A percentile compares a stretch with the other conserved stretches of the same genome.
Evolutionary conservation across 2,329 filamentous ascomycete species (phyloP).

Genomic region (Scedosporium aurantiacum): DNA sequence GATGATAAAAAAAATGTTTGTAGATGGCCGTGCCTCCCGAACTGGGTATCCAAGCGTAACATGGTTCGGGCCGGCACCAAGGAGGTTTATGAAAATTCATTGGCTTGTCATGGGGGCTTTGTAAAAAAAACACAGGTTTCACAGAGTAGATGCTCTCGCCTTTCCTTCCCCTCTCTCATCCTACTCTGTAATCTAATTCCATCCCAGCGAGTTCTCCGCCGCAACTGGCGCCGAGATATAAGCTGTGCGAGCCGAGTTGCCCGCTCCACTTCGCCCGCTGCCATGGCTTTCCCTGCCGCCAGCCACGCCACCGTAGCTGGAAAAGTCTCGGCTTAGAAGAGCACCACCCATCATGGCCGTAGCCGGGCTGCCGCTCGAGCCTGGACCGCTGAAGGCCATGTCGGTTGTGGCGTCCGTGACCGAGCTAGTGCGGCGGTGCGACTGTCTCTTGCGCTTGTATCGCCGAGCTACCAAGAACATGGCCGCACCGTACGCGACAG

Average conservation of each 20-base stretch:
- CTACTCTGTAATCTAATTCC: slow-evolving; percentile 57
- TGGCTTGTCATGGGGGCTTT: background rate
- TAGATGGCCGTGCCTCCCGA: slow-evolving; percentile 2
- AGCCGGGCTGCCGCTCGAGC: slow-evolving; percentile 35
- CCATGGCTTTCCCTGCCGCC: slow-evolving; percentile 48
- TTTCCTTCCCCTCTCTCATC: slow-evolving; percentile 17
- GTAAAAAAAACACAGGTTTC: no score
- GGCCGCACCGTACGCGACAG: slow-evolving; percentile 79
- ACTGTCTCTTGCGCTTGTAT: slow-evolving; percentile 76
- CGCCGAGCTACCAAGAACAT: slow-evolving; percentile 90
- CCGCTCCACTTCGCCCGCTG: slow-evolving; percentile 49
- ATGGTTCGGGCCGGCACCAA: background rate
- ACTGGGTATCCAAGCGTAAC: slow-evolving; percentile 5
- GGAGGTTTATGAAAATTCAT: background rate
- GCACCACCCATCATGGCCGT: slow-evolving; percentile 63
- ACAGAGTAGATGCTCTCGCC: background rate
- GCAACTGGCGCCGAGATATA: slow-evolving; percentile 84
- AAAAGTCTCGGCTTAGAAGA: slow-evolving; percentile 44
- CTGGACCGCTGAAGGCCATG: slow-evolving; percentile 35
- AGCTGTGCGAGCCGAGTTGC: slow-evolving; percentile 43
- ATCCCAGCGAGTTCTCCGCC: slow-evolving; percentile 88
- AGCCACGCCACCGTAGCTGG: slow-evolving; percentile 37
- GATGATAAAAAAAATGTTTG: slow-evolving; percentile 12
- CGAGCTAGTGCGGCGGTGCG: slow-evolving; percentile 68
- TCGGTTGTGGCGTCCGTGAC: slow-evolving; percentile 44